Evolutionary conservation across 164 flowering plant genomes (phyloP).

Genomic region (Umbilicus rupestris): DNA sequence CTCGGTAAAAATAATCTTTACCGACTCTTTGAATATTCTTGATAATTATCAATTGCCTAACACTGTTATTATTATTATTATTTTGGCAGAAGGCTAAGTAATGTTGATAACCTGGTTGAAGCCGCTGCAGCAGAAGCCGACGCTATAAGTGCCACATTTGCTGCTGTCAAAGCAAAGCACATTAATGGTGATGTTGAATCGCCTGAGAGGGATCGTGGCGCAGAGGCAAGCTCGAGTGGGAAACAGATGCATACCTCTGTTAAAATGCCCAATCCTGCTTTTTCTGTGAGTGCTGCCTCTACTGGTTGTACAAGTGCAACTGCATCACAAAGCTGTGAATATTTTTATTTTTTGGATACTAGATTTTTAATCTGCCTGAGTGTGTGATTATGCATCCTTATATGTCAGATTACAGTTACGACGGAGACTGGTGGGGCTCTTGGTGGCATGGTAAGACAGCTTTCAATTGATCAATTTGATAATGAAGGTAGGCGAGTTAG

Average conservation of each 20-base stretch:
- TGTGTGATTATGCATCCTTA: constrained; percentile 6
- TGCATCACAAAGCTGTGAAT: constrained; percentile 96
- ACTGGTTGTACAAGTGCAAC: constrained; percentile 48
- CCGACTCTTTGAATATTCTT: not conserved
- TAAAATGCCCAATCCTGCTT: constrained; percentile 61
- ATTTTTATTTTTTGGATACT: constrained; percentile 9
- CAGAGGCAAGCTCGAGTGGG: constrained; percentile 95
- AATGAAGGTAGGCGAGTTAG: constrained; percentile 98
- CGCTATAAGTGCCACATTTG: constrained; percentile 88
- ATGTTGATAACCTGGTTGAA: constrained; percentile 96
- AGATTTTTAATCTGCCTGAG: not conserved
- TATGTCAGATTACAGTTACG: constrained; percentile 75
- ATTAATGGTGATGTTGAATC: constrained; percentile 86
- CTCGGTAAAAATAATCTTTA: constrained; percentile 38
- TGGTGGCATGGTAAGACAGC: constrained; percentile 80
- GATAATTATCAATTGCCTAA: not conserved
- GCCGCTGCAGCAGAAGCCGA: constrained; percentile 98
- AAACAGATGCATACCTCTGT: constrained; percentile 51
- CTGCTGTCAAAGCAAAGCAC: constrained; percentile 98
- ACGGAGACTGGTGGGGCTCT: constrained; percentile 90
- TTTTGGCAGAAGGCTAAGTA: constrained; percentile 60
- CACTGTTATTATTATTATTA: not conserved
- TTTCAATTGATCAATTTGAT: constrained; percentile 85
- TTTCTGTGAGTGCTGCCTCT: constrained; percentile 42
- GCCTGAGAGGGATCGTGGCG: constrained; percentile 82